Base-by-base conservation (phyloP, 495 filamentous ascomycete species). In the Tuber magnatum region DNA sequence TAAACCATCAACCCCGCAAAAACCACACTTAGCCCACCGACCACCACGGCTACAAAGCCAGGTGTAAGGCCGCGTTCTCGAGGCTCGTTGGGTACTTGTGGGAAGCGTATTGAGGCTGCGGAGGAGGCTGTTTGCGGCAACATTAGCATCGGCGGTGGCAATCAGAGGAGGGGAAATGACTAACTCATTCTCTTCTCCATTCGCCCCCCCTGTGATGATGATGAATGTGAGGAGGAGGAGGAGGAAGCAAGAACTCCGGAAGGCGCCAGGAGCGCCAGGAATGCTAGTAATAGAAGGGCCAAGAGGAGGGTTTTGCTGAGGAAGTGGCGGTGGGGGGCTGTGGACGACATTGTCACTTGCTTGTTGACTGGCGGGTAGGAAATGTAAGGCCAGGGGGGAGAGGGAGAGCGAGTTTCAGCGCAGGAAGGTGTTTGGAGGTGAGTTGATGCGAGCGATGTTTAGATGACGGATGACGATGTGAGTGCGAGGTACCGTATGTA, bases 1-100 rank as follows among this genome's bases (percentile, higher is more conserved):
- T 79, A 79, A 48, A 71, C 77, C 77, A 79, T 79, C 70, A 79
- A 75, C 41, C 77, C 77, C 40, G 77, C 77, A 79, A 79, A 44
- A 61, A 79, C 65, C 42, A 79, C 78, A 51, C 76, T 79, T 12
- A 79, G 72, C 10, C 77, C 77, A 48, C 77, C 77, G 10, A 79
- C 77, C 28, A 79, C 70, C n/a, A 71, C 76, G 20, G 77, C 77
- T 24, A 79, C 78, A 24, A 79, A 68, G 28, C 76, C 77, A 18
- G 77, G 77, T 32, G 77, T 72, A 41, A 79, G 78, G 39, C 69
- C 43, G 42, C 77, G 77, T 40, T 79, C 77, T 72, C 77, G 77
- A 38, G 77, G 77, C 28, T 79, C 77, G 28, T 79, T 70, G 72
- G 78, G 78, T 51, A 79, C 70, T 32, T 79, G 77, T 10, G 75